phyloP scores from a whole-genome alignment of 106 monocot genomes.

The Dendrobium nobile region DNA sequence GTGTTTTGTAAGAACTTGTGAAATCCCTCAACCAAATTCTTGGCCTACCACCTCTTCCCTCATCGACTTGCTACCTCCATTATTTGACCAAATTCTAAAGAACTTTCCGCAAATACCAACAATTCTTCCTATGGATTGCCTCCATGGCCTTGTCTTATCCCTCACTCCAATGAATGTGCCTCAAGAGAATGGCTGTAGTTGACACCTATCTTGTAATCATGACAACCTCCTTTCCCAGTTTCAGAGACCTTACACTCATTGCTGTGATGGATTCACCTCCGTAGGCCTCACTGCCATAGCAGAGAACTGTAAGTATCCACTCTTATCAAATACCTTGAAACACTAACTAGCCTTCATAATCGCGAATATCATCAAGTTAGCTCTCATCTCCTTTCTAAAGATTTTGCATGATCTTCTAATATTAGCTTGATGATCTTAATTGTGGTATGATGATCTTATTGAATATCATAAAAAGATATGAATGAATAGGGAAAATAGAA shows the following conservation, averaged over 20 bases:
- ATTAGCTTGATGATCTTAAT: too few species aligned
- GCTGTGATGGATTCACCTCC: constrained; percentile 70
- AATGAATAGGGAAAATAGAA: too few species aligned
- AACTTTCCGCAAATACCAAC: constrained; percentile 14
- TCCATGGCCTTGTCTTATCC: constrained; percentile 36
- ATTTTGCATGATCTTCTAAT: too few species aligned
- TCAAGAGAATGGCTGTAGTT: constrained; percentile 69
- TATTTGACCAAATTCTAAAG: constrained; percentile 14
- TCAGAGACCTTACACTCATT: constrained; percentile 51
- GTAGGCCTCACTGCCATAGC: constrained; percentile 58
- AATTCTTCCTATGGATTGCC: constrained; percentile 36
- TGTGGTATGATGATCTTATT: constrained; percentile 55
- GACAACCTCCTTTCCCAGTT: constrained; percentile 29
- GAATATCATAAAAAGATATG: too few species aligned
- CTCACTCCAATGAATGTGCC: constrained; percentile 48
- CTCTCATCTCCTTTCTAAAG: background rate
- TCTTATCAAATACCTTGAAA: background rate
- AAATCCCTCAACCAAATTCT: background rate
- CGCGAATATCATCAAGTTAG: background rate
- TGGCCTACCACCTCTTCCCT: too few species aligned
- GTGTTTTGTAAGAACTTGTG: background rate
- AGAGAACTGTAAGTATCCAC: constrained; percentile 53
- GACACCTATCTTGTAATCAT: constrained; percentile 39
- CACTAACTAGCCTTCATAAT: background rate
- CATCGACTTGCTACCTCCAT: constrained; percentile 6